Base-by-base conservation (phyloP, 305 asterid genomes). In the Fraxinus nigra region DNA sequence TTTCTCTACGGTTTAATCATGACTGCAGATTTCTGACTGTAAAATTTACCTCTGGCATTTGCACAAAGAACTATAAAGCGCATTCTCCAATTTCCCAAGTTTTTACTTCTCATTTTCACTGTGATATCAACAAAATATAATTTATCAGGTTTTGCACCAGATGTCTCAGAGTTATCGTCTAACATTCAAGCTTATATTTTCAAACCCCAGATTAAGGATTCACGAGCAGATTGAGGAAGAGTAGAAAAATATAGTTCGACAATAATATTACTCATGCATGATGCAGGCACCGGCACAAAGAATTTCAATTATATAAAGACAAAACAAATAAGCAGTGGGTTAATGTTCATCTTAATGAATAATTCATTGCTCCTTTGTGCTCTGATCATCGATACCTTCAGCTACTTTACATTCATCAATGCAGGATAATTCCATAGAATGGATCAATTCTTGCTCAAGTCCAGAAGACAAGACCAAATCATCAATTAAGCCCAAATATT, bases 321-420 rank as follows among this genome's bases (percentile, higher is more conserved):
- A 32, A 32, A 48, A 48, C 20, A 48, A 48, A 14, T 48, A 14
- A 84, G 90, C 84, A 91, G 82, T 67, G 91, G 92, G 86, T 85
- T 82, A 80, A 92, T 82, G 84, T 76, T 85, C 85, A 81, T 88
- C 86, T 86, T 89, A 91, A 91, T 89, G 77, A 91, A 89, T 61
- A 89, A 75, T 84, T 90, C 96, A 81, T 87, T 89, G 89, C 88
- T 90, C 76, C 87, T 87, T 87, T 80, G 88, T 79, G 84, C 77
- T 88, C 81, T 85, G 88, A 79, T 91, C 91, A 80, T 82, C 87
- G 69, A 86, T 81, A 24, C 86, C 92, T 85, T 88, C 92, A 79
- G 88, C 90, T 79, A 79, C 76, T 81, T 87, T 81, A 43, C 87
- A 82, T 79, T 90, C 90, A 56, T 84, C 85, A 80, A 77, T 79